Percentiles rank a stretch among this genome's conserved stretches.
Evolutionary conservation across 2,329 filamentous ascomycete species (phyloP).

Genomic region (Phialemonium atrogriseum): DNA sequence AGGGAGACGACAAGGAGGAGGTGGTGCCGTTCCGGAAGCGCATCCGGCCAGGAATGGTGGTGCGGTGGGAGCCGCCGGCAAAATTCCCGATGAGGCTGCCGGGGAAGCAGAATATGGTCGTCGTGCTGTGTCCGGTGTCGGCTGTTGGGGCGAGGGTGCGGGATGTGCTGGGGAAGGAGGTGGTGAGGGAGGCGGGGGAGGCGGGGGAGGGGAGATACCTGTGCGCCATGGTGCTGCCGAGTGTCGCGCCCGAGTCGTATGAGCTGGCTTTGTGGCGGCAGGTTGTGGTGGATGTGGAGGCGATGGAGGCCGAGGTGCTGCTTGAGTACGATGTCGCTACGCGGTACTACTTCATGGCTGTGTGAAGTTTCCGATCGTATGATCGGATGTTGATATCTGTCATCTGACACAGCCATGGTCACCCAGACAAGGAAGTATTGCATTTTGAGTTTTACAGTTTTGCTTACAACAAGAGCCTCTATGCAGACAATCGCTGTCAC

Average conservation of each 20-base stretch:
- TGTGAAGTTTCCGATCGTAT: too few relatives aligned
- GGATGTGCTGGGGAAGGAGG: conserved; percentile 12
- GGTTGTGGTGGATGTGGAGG: conserved; percentile 19
- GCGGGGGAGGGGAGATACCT: conserved; percentile 17
- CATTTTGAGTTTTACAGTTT: too few relatives aligned
- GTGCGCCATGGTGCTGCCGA: conserved; percentile 27
- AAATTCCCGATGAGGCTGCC: conserved; percentile 8
- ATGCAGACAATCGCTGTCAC: too few relatives aligned
- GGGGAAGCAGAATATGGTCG: conserved; percentile 15
- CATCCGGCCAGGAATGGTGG: conserved; percentile 31
- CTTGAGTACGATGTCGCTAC: conserved; percentile 33
- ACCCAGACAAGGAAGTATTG: too few relatives aligned
- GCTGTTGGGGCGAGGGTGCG: conserved; percentile 11
- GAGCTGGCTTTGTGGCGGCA: conserved; percentile 31
- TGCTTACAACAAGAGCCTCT: too few relatives aligned
- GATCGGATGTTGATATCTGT: too few relatives aligned
- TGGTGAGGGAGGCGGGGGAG: conserved; percentile 8
- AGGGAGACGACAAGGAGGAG: too few relatives aligned
- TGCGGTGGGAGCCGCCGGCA: conserved; percentile 19
- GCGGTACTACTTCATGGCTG: conserved; percentile 30
- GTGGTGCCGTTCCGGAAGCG: conserved; percentile 30
- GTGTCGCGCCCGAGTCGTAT: conserved; percentile 25
- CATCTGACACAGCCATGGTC: too few relatives aligned
- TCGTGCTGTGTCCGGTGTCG: conserved; percentile 21
- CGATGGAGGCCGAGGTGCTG: conserved; percentile 31